Evolutionary conservation across 164 flowering plant species (phyloP).

Genomic region (Santalum album): DNA sequence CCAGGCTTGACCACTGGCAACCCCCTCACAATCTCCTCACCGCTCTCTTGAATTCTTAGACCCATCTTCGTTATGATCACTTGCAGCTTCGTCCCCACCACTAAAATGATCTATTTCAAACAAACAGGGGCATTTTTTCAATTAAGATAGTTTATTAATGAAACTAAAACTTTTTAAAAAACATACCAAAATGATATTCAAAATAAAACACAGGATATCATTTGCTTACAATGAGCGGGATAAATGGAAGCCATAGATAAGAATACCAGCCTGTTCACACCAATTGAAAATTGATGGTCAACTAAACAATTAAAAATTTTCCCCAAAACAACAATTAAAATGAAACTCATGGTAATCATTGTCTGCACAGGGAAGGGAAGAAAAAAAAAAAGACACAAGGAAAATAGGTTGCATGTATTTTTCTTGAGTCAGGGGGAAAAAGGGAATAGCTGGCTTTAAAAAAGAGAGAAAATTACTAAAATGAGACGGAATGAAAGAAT

Average conservation of each 20-base stretch:
- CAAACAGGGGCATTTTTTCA: background rate
- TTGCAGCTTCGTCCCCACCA: slow-evolving; percentile 84
- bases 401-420: background rate
- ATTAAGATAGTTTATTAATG: background rate
- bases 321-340: too few relatives aligned
- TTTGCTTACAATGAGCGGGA: slow-evolving; percentile 65
- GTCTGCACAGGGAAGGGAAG: too few relatives aligned
- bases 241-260: slow-evolving; percentile 68
- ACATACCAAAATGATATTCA: background rate
- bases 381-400: background rate
- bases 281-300: background rate
- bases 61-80: slow-evolving; percentile 84
- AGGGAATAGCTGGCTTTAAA: slow-evolving; percentile 23
- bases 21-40: slow-evolving; percentile 57
- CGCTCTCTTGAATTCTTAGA: slow-evolving; percentile 56
- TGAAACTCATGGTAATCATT: too few relatives aligned
- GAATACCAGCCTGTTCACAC: slow-evolving; percentile 52
- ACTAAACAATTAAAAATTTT: too few relatives aligned
- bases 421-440: slow-evolving; percentile 66
- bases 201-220: background rate
- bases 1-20: slow-evolving; percentile 60
- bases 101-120: slow-evolving; percentile 42
- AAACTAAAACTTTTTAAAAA: background rate
- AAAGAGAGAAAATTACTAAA: background rate
- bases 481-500: background rate